A percentile compares a stretch with the other conserved stretches of the same genome.
These are phyloP conservation scores for Furcasterigmium furcatum DNA, from an alignment of 2,329 filamentous ascomycete genomes.

Conservation along the genomic window DNA sequence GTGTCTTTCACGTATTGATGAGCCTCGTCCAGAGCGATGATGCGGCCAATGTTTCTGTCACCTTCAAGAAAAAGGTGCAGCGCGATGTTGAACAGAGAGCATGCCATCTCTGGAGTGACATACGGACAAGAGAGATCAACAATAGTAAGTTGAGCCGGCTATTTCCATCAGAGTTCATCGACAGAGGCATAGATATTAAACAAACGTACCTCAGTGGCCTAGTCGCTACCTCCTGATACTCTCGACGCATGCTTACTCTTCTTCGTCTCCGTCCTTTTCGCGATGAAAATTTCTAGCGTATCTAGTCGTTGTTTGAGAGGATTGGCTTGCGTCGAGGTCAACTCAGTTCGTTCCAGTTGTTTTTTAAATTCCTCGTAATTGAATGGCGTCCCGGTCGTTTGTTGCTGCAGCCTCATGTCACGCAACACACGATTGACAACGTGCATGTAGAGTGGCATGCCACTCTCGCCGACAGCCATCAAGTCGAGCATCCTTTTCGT, in stretches of 20 bases:
- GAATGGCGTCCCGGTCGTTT: constrained; percentile 32
- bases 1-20: constrained; percentile 70
- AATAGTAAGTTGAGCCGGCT: constrained; percentile 56
- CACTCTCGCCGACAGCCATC: constrained; percentile 48
- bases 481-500: constrained; percentile 56
- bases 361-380: constrained; percentile 46
- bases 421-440: constrained; percentile 53
- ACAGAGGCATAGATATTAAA: neutral
- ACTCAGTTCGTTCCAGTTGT: constrained; percentile 26
- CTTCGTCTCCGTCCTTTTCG: constrained; percentile 5
- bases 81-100: constrained; percentile 70
- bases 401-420: constrained; percentile 47
- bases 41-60: constrained; percentile 42
- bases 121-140: constrained; percentile 74
- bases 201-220: constrained; percentile 19
- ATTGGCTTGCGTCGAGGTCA: constrained; percentile 45
- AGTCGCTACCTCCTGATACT: constrained; percentile 19
- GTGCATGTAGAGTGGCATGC: constrained; percentile 55
- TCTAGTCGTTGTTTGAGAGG: constrained; percentile 59
- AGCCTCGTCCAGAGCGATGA: constrained; percentile 73
- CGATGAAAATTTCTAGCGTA: constrained; percentile 62
- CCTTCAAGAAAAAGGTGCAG: constrained; percentile 63
- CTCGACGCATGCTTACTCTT: neutral
- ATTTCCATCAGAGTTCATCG: neutral
- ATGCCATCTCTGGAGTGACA: constrained; percentile 63